Conservation (phyloP, 352 stramenopile genomes). For the Stramenopiles sp. region DNA sequence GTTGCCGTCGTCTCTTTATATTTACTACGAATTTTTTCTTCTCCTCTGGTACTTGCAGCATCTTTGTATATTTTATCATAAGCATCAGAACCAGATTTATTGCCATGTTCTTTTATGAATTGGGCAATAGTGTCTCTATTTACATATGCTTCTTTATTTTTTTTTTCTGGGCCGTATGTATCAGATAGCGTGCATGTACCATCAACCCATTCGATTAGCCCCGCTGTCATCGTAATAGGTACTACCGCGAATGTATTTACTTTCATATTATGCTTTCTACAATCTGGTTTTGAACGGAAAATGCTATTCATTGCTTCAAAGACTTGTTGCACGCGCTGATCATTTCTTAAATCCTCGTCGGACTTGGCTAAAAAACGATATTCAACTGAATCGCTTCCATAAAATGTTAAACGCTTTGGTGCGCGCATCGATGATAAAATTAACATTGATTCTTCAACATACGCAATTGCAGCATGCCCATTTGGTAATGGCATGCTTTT, state of each 20-base stretch:
- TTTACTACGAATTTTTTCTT: conserved; percentile 6
- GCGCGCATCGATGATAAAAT: neutral
- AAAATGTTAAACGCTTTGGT: neutral
- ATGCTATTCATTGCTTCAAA: conserved; percentile 73
- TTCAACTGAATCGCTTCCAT: neutral
- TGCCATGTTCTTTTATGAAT: conserved; percentile 39
- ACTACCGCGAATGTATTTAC: conserved; percentile 53
- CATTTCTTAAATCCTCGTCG: conserved; percentile 63
- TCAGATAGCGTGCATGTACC: conserved; percentile 47
- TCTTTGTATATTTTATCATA: conserved; percentile 18
- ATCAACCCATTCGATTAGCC: conserved; percentile 53
- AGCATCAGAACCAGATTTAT: conserved; percentile 28
- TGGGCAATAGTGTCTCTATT: conserved; percentile 38
- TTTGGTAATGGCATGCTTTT: conserved; percentile 3
- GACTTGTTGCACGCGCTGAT: conserved; percentile 69
- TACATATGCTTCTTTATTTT: conserved; percentile 33
- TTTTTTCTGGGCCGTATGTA: conserved; percentile 43
- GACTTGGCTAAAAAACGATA: conserved; percentile 19
- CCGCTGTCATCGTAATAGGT: conserved; percentile 53
- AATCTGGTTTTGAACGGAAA: conserved; percentile 35
- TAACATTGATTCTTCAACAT: neutral
- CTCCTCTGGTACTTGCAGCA: neutral
- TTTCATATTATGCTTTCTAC: conserved; percentile 35
- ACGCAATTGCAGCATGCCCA: neutral
- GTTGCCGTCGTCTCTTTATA: conserved; percentile 14